Evolutionary conservation across 2,329 filamentous ascomycete species (phyloP).

Genomic region (Lachnellula subtilissima): DNA sequence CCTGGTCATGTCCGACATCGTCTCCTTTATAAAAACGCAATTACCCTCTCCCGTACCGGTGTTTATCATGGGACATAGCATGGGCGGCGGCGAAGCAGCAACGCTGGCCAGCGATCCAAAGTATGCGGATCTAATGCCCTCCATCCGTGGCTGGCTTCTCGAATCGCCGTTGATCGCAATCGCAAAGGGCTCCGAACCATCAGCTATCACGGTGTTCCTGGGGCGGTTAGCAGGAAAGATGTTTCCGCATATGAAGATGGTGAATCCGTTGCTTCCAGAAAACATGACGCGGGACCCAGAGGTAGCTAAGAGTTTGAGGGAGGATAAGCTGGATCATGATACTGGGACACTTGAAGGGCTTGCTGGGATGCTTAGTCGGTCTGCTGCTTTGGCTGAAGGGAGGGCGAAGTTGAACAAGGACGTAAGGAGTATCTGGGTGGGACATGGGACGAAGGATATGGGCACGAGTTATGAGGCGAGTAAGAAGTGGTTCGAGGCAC

Average conservation of each 20-base stretch:
- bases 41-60: constrained; percentile 54
- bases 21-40: constrained; percentile 63
- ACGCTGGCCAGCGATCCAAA: constrained; percentile 49
- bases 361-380: constrained; percentile 71
- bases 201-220: constrained; percentile 54
- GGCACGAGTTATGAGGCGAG: constrained; percentile 62
- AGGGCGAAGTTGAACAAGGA: constrained; percentile 45
- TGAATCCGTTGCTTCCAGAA: constrained; percentile 58
- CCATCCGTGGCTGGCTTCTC: constrained; percentile 68
- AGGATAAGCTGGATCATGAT: constrained; percentile 72
- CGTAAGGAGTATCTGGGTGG: constrained; percentile 64
- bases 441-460: constrained; percentile 71
- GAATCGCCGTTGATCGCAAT: constrained; percentile 78
- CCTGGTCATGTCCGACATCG: constrained; percentile 72
- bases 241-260: constrained; percentile 62
- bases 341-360: constrained; percentile 82
- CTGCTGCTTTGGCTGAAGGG: constrained; percentile 53
- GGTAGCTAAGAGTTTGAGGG: constrained; percentile 54
- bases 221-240: constrained; percentile 65
- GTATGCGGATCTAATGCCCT: constrained; percentile 50
- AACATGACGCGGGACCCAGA: constrained; percentile 64
- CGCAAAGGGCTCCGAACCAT: constrained; percentile 59
- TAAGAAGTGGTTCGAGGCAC: constrained; percentile 55
- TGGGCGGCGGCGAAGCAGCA: constrained; percentile 79
- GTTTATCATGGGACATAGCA: constrained; percentile 86